A percentile compares a stretch with the other conserved stretches of the same genome.
These are phyloP conservation scores for Chalaropsis ovoidea DNA, from an alignment of 2,329 filamentous ascomycete species.

Conservation along the genomic window DNA sequence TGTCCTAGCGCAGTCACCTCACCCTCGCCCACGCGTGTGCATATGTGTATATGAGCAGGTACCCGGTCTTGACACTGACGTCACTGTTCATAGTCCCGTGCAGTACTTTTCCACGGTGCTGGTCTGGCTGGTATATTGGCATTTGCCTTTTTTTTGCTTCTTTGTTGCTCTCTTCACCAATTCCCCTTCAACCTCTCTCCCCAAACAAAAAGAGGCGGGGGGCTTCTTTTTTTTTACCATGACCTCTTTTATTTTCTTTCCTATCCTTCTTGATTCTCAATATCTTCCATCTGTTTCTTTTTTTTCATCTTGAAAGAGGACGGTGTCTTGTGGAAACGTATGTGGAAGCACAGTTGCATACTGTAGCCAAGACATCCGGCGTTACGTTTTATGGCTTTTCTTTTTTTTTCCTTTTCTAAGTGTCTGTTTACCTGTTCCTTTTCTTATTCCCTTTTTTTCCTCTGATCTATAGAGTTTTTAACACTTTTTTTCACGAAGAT, in stretches of 20 bases:
- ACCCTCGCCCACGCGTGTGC: neutral
- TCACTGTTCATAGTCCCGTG: neutral
- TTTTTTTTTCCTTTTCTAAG: neutral
- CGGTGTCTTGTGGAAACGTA: constrained; percentile 15
- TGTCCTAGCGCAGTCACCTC: neutral
- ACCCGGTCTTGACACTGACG: neutral
- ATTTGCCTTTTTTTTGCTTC: constrained; percentile 17
- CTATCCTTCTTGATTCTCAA: neutral
- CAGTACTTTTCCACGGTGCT: constrained; percentile 2
- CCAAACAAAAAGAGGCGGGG: neutral
- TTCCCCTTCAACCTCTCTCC: neutral
- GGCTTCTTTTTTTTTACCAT: neutral
- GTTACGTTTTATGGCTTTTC: constrained; percentile 20
- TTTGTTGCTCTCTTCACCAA: constrained; percentile 5
- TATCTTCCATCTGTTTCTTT: constrained; percentile 15
- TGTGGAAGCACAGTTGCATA: constrained; percentile 17
- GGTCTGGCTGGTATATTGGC: neutral
- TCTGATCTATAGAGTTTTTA: constrained; percentile 15
- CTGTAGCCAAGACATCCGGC: constrained; percentile 13
- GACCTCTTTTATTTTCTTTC: constrained; percentile 11
- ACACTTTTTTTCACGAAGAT: constrained; percentile 11
- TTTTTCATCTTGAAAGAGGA: neutral
- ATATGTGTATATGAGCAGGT: neutral
- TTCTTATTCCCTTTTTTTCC: neutral
- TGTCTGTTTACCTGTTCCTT: constrained; percentile 11